A percentile compares a stretch with the other conserved stretches of the same genome.
phyloP scores from a whole-genome alignment of 768 basidiomycete species.

The Austroboletus eburneus region DNA sequence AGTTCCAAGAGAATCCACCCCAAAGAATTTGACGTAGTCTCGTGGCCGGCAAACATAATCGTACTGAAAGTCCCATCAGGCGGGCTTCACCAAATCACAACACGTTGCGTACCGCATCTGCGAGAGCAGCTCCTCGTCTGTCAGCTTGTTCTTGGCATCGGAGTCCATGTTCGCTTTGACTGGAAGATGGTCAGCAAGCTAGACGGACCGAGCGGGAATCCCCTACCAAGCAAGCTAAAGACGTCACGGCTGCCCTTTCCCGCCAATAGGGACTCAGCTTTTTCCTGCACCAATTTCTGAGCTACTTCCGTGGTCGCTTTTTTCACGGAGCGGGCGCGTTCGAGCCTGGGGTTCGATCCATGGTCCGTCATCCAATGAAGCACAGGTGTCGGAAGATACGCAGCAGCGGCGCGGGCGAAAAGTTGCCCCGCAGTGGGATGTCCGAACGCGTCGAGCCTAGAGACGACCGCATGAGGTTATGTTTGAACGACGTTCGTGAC shows the following conservation, averaged over 20 bases:
- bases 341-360: conserved; percentile 18
- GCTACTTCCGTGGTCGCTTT: conserved; percentile 7
- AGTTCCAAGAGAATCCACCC: conserved; percentile 65
- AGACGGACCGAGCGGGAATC: accelerated
- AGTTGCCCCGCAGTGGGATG: conserved; percentile 14
- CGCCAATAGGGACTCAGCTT: conserved; percentile 7
- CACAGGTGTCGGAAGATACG: conserved; percentile 14
- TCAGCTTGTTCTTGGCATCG: conserved; percentile 22
- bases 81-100: not conserved
- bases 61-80: conserved; percentile 28
- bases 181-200: not conserved
- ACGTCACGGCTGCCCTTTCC: conserved; percentile 17
- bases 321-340: conserved; percentile 14
- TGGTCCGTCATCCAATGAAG: conserved; percentile 35
- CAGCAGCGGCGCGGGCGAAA: conserved; percentile 12
- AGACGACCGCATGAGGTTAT: conserved; percentile 18
- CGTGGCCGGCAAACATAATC: conserved; percentile 50
- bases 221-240: conserved; percentile 37
- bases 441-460: conserved; percentile 15
- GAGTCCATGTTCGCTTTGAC: conserved; percentile 29
- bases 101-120: conserved; percentile 18
- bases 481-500: too few relatives aligned
- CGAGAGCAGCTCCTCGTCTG: conserved; percentile 13
- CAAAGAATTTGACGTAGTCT: conserved; percentile 56
- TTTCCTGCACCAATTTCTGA: conserved; percentile 17